phyloP scores from a whole-genome alignment of 2,329 filamentous ascomycete genomes.

The Calonectria pauciramosa region DNA sequence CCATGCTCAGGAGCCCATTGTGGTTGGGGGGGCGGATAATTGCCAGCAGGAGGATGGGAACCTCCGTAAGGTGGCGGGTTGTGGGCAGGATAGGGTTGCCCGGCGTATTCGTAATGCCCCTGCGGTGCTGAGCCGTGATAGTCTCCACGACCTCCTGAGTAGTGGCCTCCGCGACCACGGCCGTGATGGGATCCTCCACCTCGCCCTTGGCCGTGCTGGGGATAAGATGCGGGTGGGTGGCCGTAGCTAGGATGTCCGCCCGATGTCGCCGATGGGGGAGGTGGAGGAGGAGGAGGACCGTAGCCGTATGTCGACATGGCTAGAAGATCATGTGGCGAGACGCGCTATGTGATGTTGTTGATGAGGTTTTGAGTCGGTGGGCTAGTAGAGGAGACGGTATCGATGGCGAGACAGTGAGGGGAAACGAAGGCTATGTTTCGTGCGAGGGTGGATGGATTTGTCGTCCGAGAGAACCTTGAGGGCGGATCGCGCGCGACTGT shows the following conservation, averaged over 20 bases:
- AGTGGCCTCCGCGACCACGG: constrained; percentile 57
- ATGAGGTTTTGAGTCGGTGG: not conserved
- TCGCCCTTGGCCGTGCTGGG: constrained; percentile 53
- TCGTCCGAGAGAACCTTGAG: constrained; percentile 23
- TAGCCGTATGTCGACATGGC: constrained; percentile 66
- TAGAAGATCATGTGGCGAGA: constrained; percentile 5
- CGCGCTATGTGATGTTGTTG: not conserved
- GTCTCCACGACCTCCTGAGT: constrained; percentile 55
- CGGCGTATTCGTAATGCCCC: constrained; percentile 59
- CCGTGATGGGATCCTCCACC: constrained; percentile 55
- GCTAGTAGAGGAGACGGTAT: not conserved
- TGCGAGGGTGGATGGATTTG: constrained; percentile 7
- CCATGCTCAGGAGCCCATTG: constrained; percentile 59
- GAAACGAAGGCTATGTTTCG: not conserved
- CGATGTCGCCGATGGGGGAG: constrained; percentile 52
- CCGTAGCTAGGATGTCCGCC: constrained; percentile 54
- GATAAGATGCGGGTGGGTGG: constrained; percentile 55
- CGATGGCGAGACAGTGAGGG: constrained; percentile 8
- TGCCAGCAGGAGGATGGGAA: constrained; percentile 53
- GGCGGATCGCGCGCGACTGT: constrained; percentile 10
- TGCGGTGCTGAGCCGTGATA: constrained; percentile 55
- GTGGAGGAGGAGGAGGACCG: constrained; percentile 66
- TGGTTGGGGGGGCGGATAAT: constrained; percentile 55
- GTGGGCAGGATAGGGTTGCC: constrained; percentile 53
- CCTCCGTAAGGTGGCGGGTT: constrained; percentile 47